Percentiles rank a stretch among this genome's conserved stretches.
These are phyloP conservation scores for Tetrahymena malaccensis DNA, from an alignment of 73 alveolate species.

Conservation along the genomic window DNA sequence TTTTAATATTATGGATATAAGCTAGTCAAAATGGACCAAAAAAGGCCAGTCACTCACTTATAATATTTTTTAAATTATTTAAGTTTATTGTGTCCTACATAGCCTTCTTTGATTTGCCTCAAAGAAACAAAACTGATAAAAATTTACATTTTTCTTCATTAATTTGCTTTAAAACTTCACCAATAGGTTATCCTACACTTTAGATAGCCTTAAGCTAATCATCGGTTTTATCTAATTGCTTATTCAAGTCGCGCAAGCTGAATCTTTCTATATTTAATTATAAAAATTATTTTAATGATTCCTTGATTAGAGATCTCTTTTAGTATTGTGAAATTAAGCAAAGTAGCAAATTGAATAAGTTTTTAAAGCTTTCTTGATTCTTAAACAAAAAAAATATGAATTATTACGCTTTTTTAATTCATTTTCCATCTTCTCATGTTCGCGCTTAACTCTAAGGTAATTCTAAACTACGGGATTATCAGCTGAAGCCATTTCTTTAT, in stretches of 20 bases:
- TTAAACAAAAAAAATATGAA: background rate
- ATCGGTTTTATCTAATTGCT: conserved; percentile 77
- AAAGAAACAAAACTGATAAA: background rate
- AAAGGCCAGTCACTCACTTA: background rate
- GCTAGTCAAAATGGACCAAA: background rate
- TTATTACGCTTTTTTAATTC: background rate
- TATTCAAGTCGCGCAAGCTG: conserved; percentile 38
- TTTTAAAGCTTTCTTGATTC: too few species aligned
- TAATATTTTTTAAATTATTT: too few species aligned
- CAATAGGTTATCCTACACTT: conserved; percentile 93
- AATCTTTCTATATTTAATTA: conserved; percentile 39
- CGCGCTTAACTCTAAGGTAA: background rate
- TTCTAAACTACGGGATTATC: background rate
- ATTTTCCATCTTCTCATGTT: background rate
- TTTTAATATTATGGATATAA: too few species aligned
- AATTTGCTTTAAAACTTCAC: conserved; percentile 86
- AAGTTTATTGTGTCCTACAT: too few species aligned
- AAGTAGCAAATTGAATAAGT: too few species aligned
- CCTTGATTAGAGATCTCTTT: background rate
- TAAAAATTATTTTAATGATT: background rate
- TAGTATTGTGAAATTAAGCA: background rate
- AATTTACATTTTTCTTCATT: conserved; percentile 63
- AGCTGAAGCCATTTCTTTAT: background rate
- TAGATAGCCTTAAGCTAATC: conserved; percentile 82
- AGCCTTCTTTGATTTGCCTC: background rate